Evolutionary conservation across 306 rosid species (phyloP).

Genomic region (Prunus mume): DNA sequence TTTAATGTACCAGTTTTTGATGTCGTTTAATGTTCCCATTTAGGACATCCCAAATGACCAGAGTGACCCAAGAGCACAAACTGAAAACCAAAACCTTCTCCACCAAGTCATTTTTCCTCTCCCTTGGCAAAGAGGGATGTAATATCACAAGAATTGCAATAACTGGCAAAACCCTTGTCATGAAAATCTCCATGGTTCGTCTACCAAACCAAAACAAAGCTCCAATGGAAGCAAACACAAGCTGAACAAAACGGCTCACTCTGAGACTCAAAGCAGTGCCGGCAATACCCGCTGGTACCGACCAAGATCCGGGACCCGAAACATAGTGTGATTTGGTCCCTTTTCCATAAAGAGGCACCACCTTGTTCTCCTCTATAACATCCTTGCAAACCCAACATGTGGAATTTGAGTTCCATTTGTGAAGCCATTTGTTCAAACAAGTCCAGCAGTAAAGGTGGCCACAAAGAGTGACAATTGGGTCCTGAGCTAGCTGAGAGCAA

Average conservation of each 20-base stretch:
- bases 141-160: slow-evolving; percentile 2
- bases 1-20: neutral
- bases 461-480: slow-evolving; percentile 5
- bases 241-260: neutral
- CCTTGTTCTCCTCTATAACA: slow-evolving; percentile 1
- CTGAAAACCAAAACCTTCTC: slow-evolving; percentile 12
- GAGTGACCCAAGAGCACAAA: slow-evolving; percentile 3
- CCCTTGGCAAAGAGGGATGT: slow-evolving; percentile 12
- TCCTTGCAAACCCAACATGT: slow-evolving; percentile 1
- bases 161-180: slow-evolving; percentile 3
- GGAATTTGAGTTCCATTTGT: slow-evolving; percentile 3
- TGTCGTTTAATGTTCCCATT: neutral
- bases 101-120: slow-evolving; percentile 4
- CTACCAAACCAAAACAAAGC: neutral
- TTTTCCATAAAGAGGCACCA: slow-evolving; percentile 6
- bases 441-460: slow-evolving; percentile 17
- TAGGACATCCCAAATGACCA: slow-evolving; percentile 12
- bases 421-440: slow-evolving; percentile 11
- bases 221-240: neutral
- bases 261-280: neutral
- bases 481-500: neutral
- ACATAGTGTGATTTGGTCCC: neutral
- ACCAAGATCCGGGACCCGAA: neutral
- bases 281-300: neutral
- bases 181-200: neutral